Evolutionary conservation across 441 rosid genomes (phyloP).

Genomic region (Hypseocharis bilobata): DNA sequence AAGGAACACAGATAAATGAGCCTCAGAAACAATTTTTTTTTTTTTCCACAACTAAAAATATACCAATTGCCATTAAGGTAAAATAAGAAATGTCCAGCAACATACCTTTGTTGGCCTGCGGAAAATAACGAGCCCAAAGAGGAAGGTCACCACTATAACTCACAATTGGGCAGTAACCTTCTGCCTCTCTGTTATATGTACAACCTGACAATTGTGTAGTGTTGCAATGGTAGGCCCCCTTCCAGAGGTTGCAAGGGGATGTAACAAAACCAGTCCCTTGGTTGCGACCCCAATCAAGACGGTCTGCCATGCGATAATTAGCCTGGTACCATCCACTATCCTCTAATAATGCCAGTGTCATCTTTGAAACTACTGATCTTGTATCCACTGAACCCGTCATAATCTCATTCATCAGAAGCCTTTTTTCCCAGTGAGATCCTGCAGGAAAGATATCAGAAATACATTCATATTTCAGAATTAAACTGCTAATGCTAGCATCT

Average conservation of each 20-base stretch:
- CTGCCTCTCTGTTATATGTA: constrained; percentile 96
- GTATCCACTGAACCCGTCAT: constrained; percentile 99
- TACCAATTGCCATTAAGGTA: not conserved
- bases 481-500: not conserved
- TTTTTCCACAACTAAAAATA: not conserved
- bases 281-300: constrained; percentile 90
- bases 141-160: constrained; percentile 91
- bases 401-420: constrained; percentile 96
- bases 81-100: not conserved
- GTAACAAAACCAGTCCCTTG: constrained; percentile 92
- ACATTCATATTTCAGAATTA: constrained; percentile 8
- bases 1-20: not conserved
- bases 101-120: constrained; percentile 88
- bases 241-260: constrained; percentile 87
- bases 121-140: constrained; percentile 93
- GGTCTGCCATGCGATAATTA: constrained; percentile 94
- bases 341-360: constrained; percentile 89
- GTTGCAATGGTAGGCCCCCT: constrained; percentile 91
- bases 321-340: constrained; percentile 99
- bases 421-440: constrained; percentile 99
- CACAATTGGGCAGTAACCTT: constrained; percentile 95
- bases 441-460: constrained; percentile 19
- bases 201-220: constrained; percentile 86
- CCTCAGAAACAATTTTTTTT: not conserved
- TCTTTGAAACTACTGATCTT: constrained; percentile 92